These are phyloP conservation scores for Neurospora sp. DNA, from an alignment of 495 filamentous ascomycete genomes.

Conservation along the genomic window DNA sequence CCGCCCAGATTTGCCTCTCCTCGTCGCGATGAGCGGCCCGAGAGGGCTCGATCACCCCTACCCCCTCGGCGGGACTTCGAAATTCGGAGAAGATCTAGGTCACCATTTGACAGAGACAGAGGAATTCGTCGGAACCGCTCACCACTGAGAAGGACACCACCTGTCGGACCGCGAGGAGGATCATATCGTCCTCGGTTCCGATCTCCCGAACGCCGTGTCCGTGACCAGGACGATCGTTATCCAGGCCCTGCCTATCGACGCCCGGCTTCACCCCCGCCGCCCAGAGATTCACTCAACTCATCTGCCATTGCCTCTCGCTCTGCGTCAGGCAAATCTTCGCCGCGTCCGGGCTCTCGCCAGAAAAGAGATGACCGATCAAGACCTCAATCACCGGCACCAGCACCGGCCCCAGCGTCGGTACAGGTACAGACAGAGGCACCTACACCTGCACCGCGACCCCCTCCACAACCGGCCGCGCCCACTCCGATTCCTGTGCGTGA, in stretches of 20 bases:
- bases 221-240: conserved; percentile 36
- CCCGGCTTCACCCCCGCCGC: conserved; percentile 21
- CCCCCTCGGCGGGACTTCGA: conserved; percentile 20
- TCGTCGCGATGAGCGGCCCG: conserved; percentile 25
- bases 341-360: conserved; percentile 28
- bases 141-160: conserved; percentile 29
- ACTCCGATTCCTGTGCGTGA: conserved; percentile 13
- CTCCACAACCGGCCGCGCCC: conserved; percentile 10
- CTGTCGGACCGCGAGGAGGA: conserved; percentile 20
- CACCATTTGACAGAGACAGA: conserved; percentile 36
- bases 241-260: conserved; percentile 26
- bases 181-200: conserved; percentile 35
- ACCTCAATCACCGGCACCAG: conserved; percentile 27
- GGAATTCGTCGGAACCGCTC: conserved; percentile 25
- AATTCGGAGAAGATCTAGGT: conserved; percentile 33
- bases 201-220: conserved; percentile 33
- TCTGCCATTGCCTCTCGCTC: conserved; percentile 35
- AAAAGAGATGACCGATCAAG: conserved; percentile 33
- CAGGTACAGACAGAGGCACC: conserved; percentile 3
- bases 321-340: conserved; percentile 33
- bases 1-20: conserved; percentile 32
- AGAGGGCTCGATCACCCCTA: conserved; percentile 17
- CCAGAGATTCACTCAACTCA: conserved; percentile 32
- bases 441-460: conserved; percentile 15
- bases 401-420: conserved; percentile 5